Evolutionary conservation across 1,284 basidiomycete genomes (phyloP), one percentile per base, ranked within the genome.

Genomic region (Naganishia liquefaciens): DNA sequence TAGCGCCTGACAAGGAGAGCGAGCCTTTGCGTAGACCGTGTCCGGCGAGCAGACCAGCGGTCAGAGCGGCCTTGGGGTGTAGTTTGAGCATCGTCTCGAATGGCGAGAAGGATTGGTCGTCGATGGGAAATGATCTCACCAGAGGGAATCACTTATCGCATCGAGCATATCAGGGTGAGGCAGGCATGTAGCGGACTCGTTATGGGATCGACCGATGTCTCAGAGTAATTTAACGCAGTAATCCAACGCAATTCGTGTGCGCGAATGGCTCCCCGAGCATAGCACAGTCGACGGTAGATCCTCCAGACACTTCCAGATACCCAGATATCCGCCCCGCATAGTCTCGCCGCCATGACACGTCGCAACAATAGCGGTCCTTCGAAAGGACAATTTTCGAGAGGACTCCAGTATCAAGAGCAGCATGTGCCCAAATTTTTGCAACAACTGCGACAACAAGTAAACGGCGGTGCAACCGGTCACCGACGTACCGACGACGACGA

Each of bases 11-110:
- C 1, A 49, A 49, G 1, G 75, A 77, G 17, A 82, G 71, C 1
- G 80, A 81, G 25, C 77, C 74, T 62, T 80, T 80, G 0, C 83
- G 79, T 15, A 82, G 77, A 0, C 86, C 87, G 74, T 85, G 84
- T 5, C 75, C 64, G 11, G 81, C 80, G 9, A 86, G 78, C 5
- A 76, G 72, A 2, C 76, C 72, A 4, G 84, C 83, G 40, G 85
- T 73, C 27, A 80, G 65, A 27, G 81, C 73, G 0, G 82, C 78
- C 11, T 79, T 69, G 42, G 75, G 75, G 58, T 77, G 75, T 1
- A 75, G 23, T 25, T 69, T 69, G 27, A 43, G 33, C 11, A 42
- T 50, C 21, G 54, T 61, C 3, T 23, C 9, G 42, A 21, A 4
- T 23, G 49, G 23, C n/a, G 33, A 39, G 4, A 25, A n/a, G 52